Percentiles rank a stretch among this genome's conserved stretches.
phyloP scores from a whole-genome alignment of 176 grass and related monocot genomes.

The Luzula sylvatica region DNA sequence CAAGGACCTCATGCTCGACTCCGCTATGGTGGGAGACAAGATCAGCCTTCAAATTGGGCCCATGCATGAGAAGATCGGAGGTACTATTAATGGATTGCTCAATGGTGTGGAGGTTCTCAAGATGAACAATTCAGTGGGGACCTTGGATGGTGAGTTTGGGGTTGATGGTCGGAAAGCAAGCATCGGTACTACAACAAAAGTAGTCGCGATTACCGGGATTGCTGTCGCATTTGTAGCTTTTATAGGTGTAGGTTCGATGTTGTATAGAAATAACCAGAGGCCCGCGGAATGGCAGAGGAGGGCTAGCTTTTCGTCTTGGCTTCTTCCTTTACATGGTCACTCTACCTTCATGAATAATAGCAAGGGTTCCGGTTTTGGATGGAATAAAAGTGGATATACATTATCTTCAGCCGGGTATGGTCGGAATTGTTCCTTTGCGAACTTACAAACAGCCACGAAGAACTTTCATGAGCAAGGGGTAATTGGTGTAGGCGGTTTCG shows the following conservation, averaged over 20 bases:
- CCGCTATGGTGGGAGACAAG: constrained; percentile 22
- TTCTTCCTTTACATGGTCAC: constrained; percentile 74
- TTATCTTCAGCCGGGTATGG: constrained; percentile 66
- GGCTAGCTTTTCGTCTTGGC: constrained; percentile 93
- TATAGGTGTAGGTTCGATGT: constrained; percentile 71
- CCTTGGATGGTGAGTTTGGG: constrained; percentile 86
- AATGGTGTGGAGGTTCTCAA: constrained; percentile 87
- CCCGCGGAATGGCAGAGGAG: constrained; percentile 82
- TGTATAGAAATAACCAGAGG: constrained; percentile 67
- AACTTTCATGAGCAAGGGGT: constrained; percentile 70
- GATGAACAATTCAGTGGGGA: constrained; percentile 73
- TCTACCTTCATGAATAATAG: constrained; percentile 54
- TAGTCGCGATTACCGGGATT: constrained; percentile 60
- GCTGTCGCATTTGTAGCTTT: constrained; percentile 86
- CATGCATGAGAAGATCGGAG: constrained; percentile 50
- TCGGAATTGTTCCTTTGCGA: constrained; percentile 55
- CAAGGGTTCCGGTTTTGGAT: constrained; percentile 53
- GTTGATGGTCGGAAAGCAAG: constrained; percentile 61
- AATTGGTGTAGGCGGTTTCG: constrained; percentile 92
- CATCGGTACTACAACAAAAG: constrained; percentile 15
- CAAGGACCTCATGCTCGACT: constrained; percentile 69
- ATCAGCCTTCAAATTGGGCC: constrained; percentile 57
- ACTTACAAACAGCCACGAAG: constrained; percentile 68
- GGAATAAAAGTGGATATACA: constrained; percentile 67
- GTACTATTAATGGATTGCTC: constrained; percentile 53